Base-by-base conservation (phyloP, 2,329 filamentous ascomycete genomes). In the Diaporthe vaccinii region DNA sequence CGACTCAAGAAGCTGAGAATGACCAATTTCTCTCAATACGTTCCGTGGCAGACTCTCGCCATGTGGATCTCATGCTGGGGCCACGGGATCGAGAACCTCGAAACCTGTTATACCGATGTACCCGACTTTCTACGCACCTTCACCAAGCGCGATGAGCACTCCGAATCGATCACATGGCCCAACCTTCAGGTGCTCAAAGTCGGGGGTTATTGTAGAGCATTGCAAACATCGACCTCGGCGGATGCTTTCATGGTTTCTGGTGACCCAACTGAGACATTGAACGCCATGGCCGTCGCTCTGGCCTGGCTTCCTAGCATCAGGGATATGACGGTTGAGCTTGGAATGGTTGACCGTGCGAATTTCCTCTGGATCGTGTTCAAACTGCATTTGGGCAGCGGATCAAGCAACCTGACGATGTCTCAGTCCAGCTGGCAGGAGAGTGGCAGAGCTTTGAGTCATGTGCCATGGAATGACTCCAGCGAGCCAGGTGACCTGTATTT, bases 71-170 rank as follows among this genome's bases (percentile, higher is more conserved):
- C 51, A 28, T 28, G 12, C 5, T 55, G 51, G 51, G 14, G 51
- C n/a, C 7, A 55, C 9, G 28, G 14, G 2, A 55, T 55, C 51
- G 5, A 55, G 25, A 12, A 55, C 3, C 22, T 55, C 12, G 12
- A 55, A 4, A 9, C 28, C 25, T 4, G 5, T 6, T 3, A 4
- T 10, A 15, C 4, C 51, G 0, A 55, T 1, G 15, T 55, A 8
- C 12, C 51, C n/a, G 12, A 2, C 12, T 55, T 55, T 10, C n/a
- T 55, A 6, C n/a, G 51, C 5, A 15, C 7, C 4, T 15, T 55
- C 3, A 2, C 12, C 12, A 15, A 25, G 12, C 0, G 3, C 7
- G 12, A 25, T 0, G 0, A 7, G 4, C 0, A 6, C 14, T 28
- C 7, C n/a, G 51, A 25, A 15, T 14, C 25, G 0, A 55, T 14